Evolutionary conservation across 345 rosid species (phyloP).

Genomic region (Dimocarpus longan): DNA sequence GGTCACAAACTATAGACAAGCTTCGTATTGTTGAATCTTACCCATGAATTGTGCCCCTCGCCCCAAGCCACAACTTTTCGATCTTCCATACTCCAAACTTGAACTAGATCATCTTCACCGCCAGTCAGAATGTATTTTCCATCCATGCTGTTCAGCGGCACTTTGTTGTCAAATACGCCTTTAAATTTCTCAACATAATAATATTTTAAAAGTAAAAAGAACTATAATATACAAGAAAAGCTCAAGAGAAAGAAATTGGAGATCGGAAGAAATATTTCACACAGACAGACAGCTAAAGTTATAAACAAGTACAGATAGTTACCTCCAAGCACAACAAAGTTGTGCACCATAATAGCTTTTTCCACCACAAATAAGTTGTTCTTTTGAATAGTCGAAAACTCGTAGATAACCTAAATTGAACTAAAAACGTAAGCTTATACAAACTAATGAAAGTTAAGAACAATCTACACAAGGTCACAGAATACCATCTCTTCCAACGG

Average conservation of each 20-base stretch:
- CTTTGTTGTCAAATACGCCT: constrained; percentile 17
- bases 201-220: constrained; percentile 13
- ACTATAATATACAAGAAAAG: neutral
- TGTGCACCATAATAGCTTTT: constrained; percentile 83
- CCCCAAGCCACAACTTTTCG: constrained; percentile 99
- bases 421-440: constrained; percentile 18
- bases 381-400: constrained; percentile 79
- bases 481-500: constrained; percentile 98
- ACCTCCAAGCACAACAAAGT: constrained; percentile 87
- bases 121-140: constrained; percentile 96
- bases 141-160: constrained; percentile 72
- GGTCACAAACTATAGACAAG: constrained; percentile 12
- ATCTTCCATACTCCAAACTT: constrained; percentile 99
- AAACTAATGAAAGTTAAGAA: constrained; percentile 14
- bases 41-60: constrained; percentile 99
- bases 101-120: constrained; percentile 99
- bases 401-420: constrained; percentile 77
- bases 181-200: constrained; percentile 13
- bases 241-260: neutral
- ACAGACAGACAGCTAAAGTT: constrained; percentile 5
- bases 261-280: constrained; percentile 6
- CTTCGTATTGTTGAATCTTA: constrained; percentile 38
- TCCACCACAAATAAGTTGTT: constrained; percentile 64
- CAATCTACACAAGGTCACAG: neutral
- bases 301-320: constrained; percentile 15